Conservation (phyloP, 371 early-diverging fungal genomes). For the Chytridiales sp. region DNA sequence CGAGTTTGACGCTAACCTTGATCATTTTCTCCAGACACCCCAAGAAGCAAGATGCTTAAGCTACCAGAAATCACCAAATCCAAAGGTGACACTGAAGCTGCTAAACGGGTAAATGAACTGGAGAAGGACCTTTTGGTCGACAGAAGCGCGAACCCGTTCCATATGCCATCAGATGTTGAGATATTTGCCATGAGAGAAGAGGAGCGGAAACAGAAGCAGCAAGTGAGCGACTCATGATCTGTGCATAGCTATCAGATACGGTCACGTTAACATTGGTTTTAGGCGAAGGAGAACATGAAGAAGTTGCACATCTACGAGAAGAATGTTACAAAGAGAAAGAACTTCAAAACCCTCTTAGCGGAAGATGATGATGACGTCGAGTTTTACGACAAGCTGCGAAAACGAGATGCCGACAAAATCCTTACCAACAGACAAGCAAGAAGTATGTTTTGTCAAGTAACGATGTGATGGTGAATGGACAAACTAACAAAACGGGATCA, state of each 20-base stretch:
- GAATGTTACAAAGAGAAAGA: constrained; percentile 38
- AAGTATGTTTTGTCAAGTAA: constrained; percentile 24
- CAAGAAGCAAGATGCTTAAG: constrained; percentile 43
- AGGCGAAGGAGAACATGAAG: constrained; percentile 42
- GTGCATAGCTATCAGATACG: background rate
- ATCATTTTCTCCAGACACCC: constrained; percentile 34
- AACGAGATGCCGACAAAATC: constrained; percentile 46
- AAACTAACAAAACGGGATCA: too few relatives aligned
- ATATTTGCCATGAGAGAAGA: constrained; percentile 48
- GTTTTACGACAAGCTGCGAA: constrained; percentile 42
- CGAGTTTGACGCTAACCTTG: too few relatives aligned
- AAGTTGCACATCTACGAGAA: constrained; percentile 43
- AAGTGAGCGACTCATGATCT: constrained; percentile 25
- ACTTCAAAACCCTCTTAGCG: constrained; percentile 43
- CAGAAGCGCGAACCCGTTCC: constrained; percentile 33
- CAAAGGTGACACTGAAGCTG: too few relatives aligned
- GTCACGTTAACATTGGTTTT: background rate
- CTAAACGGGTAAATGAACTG: background rate
- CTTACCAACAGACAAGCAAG: constrained; percentile 37
- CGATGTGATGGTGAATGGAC: too few relatives aligned
- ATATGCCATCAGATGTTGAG: constrained; percentile 48
- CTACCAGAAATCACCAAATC: constrained; percentile 38
- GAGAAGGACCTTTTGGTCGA: background rate
- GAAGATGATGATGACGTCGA: constrained; percentile 45
- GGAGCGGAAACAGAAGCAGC: constrained; percentile 36